Evolutionary conservation across 2,329 filamentous ascomycete species (phyloP).

Genomic region (Shiraia sp.): DNA sequence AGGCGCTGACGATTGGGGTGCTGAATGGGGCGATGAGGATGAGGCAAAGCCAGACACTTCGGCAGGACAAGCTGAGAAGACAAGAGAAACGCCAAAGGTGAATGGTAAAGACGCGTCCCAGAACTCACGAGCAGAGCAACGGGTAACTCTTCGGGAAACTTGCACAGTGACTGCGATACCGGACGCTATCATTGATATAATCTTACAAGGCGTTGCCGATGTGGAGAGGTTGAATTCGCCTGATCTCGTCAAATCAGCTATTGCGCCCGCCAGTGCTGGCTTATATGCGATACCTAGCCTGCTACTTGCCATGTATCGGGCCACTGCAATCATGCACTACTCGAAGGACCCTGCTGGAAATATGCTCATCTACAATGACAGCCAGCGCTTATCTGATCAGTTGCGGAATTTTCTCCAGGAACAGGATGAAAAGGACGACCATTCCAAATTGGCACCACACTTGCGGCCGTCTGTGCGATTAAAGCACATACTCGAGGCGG

Average conservation of each 20-base stretch:
- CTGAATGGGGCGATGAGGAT: slow-evolving; percentile 72
- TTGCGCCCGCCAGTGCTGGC: slow-evolving; percentile 69
- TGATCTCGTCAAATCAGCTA: slow-evolving; percentile 53
- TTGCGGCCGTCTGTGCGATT: slow-evolving; percentile 45
- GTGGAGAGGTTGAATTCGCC: slow-evolving; percentile 60
- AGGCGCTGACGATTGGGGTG: slow-evolving; percentile 72
- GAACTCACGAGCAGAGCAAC: slow-evolving; percentile 49
- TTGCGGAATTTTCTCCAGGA: slow-evolving; percentile 55
- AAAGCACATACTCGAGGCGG: slow-evolving; percentile 55
- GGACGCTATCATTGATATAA: slow-evolving; percentile 71
- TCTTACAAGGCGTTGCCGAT: slow-evolving; percentile 56
- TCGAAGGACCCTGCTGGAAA: slow-evolving; percentile 60
- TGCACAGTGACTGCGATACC: slow-evolving; percentile 91
- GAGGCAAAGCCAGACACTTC: slow-evolving; percentile 19
- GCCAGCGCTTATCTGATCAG: slow-evolving; percentile 60
- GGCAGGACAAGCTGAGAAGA: slow-evolving; percentile 19
- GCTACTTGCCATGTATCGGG: slow-evolving; percentile 76
- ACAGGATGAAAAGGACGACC: slow-evolving; percentile 43
- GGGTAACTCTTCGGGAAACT: slow-evolving; percentile 79
- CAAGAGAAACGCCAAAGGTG: slow-evolving; percentile 29
- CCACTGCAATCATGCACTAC: slow-evolving; percentile 76
- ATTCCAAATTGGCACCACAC: slow-evolving; percentile 33
- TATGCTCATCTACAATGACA: slow-evolving; percentile 69
- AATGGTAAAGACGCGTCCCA: slow-evolving; percentile 36
- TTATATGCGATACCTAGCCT: slow-evolving; percentile 74